Evolutionary conservation across 176 grass and related monocot genomes (phyloP).

Genomic region (Aegilops bicornis): DNA sequence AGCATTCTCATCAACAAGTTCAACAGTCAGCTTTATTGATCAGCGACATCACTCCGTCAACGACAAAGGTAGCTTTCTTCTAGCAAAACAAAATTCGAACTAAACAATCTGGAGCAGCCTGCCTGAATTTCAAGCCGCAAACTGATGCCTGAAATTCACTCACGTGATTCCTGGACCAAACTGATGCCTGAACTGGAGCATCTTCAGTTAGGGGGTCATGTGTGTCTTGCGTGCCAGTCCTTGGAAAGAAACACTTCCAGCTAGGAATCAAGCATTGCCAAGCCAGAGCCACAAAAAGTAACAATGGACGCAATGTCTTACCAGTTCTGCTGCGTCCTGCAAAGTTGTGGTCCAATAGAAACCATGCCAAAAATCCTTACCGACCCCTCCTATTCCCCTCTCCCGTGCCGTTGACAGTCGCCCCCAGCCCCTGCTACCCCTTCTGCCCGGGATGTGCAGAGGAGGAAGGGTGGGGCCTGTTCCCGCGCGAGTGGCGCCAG

Average conservation of each 20-base stretch:
- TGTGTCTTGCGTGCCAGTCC: neutral
- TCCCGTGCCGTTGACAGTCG: too few species aligned
- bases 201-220: neutral
- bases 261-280: too few species aligned
- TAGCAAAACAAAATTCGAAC: conserved; percentile 13
- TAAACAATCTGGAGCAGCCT: conserved; percentile 22
- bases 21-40: neutral
- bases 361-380: too few species aligned
- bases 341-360: too few species aligned
- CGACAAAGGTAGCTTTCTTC: conserved; percentile 49
- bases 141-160: neutral
- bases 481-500: too few species aligned
- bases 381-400: too few species aligned
- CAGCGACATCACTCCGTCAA: neutral
- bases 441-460: too few species aligned
- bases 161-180: neutral
- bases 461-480: too few species aligned
- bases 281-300: too few species aligned
- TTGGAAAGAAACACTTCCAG: neutral
- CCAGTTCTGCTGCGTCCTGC: too few species aligned
- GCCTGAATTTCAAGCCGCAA: conserved; percentile 29
- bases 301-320: too few species aligned
- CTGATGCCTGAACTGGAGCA: neutral
- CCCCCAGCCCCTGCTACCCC: too few species aligned
- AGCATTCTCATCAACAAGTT: neutral